A percentile compares a stretch with the other conserved stretches of the same genome.
Evolutionary conservation across 345 rosid species (phyloP).

Genomic region (Rhodamnia rubescens): DNA sequence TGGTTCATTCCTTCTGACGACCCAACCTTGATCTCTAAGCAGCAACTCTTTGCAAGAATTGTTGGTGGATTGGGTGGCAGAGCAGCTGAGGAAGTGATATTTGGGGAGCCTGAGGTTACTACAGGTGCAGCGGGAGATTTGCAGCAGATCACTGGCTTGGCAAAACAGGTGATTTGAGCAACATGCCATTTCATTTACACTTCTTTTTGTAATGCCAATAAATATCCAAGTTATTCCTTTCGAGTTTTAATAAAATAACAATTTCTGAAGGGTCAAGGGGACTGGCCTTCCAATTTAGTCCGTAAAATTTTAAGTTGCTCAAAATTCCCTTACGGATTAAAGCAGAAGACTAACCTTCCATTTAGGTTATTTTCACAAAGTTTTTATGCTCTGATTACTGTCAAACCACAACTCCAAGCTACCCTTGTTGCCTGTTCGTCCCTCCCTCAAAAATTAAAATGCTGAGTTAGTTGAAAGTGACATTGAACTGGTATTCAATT

Average conservation of each 20-base stretch:
- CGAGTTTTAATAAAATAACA: not conserved
- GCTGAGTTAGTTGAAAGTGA: not conserved
- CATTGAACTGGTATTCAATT: not conserved
- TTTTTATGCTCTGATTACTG: not conserved
- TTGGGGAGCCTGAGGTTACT: slow-evolving; percentile 94
- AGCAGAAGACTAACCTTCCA: not conserved
- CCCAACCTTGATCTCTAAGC: slow-evolving; percentile 89
- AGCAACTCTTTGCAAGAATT: slow-evolving; percentile 93
- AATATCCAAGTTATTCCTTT: not conserved
- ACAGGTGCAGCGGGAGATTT: slow-evolving; percentile 97
- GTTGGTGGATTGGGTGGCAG: slow-evolving; percentile 98
- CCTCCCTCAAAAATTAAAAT: not conserved
- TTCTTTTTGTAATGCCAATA: not conserved
- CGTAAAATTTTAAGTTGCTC: not conserved
- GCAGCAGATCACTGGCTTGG: slow-evolving; percentile 92
- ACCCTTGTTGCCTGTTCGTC: not conserved
- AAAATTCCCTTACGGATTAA: not conserved
- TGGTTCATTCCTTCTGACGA: slow-evolving; percentile 98
- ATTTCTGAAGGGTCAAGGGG: not conserved
- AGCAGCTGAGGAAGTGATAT: slow-evolving; percentile 93
- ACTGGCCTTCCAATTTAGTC: not conserved
- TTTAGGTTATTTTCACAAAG: not conserved
- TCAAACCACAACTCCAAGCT: not conserved
- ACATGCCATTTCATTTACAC: not conserved
- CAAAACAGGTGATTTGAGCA: slow-evolving; percentile 53